Conservation (phyloP, 2,329 filamentous ascomycete genomes). For the Phyllosticta citriasiana region DNA sequence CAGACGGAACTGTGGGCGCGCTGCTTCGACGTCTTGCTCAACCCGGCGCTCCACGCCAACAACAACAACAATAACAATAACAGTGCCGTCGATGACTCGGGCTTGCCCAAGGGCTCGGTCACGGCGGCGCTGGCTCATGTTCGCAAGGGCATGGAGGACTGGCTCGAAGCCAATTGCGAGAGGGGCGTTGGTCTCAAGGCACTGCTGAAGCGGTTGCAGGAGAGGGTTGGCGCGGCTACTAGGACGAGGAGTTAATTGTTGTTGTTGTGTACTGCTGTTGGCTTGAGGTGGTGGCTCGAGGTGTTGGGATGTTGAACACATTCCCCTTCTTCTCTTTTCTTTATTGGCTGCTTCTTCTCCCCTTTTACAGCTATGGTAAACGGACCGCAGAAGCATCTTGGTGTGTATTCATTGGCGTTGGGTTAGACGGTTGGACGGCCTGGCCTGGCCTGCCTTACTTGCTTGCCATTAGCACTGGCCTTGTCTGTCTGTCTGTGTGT, state of each 20-base stretch:
- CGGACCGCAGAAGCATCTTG: no score
- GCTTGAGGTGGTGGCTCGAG: background rate
- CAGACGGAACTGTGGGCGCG: conserved; percentile 82
- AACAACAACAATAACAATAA: background rate
- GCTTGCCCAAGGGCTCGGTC: background rate
- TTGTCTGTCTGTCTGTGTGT: no score
- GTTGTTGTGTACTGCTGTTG: no score
- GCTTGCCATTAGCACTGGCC: no score
- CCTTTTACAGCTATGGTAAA: no score
- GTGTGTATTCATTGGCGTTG: no score
- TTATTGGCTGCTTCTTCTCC: background rate
- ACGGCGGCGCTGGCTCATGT: conserved; percentile 32
- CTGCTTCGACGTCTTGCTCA: conserved; percentile 76
- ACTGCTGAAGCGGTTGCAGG: conserved; percentile 55
- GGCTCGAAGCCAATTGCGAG: conserved; percentile 74
- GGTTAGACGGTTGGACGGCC: no score
- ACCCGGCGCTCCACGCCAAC: conserved; percentile 53
- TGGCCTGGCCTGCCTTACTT: no score
- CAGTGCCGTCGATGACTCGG: no score
- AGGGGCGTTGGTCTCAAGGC: conserved; percentile 54
- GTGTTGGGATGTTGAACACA: background rate
- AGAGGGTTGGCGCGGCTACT: conserved; percentile 30
- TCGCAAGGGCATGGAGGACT: conserved; percentile 72
- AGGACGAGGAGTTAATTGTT: conserved; percentile 17
- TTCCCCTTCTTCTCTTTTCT: background rate